A percentile compares a stretch with the other conserved stretches of the same genome.
Evolutionary conservation across 1,139 yeast species (phyloP).

Genomic region (Suhomyces kunorum): DNA sequence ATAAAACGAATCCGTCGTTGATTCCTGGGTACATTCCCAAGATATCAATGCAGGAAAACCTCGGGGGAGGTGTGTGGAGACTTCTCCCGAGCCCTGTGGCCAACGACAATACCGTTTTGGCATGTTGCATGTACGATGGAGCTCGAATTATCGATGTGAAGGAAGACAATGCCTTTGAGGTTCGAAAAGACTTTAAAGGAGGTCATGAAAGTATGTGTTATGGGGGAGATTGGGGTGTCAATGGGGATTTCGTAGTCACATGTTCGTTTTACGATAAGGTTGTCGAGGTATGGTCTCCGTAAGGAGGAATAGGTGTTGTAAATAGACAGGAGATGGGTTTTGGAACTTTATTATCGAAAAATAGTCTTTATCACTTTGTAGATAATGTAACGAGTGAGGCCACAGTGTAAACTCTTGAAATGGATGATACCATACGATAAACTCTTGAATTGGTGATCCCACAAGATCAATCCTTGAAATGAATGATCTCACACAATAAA

Average conservation of each 20-base stretch:
- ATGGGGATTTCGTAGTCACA: slow-evolving; percentile 57
- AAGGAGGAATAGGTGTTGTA: slow-evolving; percentile 8
- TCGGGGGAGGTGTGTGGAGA: slow-evolving; percentile 97
- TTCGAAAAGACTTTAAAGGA: slow-evolving; percentile 54
- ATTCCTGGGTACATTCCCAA: slow-evolving; percentile 53
- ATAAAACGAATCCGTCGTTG: slow-evolving; percentile 35
- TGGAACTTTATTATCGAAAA: too few relatives aligned
- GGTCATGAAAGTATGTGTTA: slow-evolving; percentile 92
- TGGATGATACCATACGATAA: too few relatives aligned
- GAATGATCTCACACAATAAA: too few relatives aligned
- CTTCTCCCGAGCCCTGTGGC: slow-evolving; percentile 60
- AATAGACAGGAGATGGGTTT: not conserved
- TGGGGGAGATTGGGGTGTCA: slow-evolving; percentile 83
- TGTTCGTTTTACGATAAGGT: slow-evolving; percentile 90
- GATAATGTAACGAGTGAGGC: too few relatives aligned
- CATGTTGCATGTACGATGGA: slow-evolving; percentile 96
- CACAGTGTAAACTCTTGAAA: too few relatives aligned
- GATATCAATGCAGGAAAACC: slow-evolving; percentile 42
- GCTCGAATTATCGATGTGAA: slow-evolving; percentile 59
- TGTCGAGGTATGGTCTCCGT: slow-evolving; percentile 64
- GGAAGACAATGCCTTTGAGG: slow-evolving; percentile 38
- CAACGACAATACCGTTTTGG: slow-evolving; percentile 52
- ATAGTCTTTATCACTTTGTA: too few relatives aligned
- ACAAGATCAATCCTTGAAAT: not conserved
- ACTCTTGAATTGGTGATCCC: too few relatives aligned